phyloP scores from a whole-genome alignment of 1,139 yeast genomes.

The Schwanniomyces etchellsii region DNA sequence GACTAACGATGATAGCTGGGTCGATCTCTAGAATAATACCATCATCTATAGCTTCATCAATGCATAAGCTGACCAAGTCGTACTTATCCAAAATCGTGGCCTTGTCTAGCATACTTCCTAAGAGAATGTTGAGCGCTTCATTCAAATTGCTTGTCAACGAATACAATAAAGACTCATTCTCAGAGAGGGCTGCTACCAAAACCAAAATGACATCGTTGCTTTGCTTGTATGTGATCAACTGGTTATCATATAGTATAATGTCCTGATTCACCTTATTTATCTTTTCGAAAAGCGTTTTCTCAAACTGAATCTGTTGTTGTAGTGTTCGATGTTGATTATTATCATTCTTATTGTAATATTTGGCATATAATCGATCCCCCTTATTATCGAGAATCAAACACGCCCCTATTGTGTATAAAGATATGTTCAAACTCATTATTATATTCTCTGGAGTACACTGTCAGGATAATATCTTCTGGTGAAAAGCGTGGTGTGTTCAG shows the following conservation, averaged over 20 bases:
- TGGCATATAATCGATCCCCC: conserved; percentile 77
- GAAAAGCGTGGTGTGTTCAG: conserved; percentile 6
- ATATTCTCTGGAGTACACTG: neutral
- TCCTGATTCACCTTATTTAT: conserved; percentile 79
- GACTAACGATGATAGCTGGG: conserved; percentile 75
- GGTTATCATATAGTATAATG: conserved; percentile 72
- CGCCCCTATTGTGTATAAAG: conserved; percentile 76
- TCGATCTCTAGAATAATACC: conserved; percentile 91
- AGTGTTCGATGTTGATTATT: conserved; percentile 29
- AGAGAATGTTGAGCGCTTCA: conserved; percentile 74
- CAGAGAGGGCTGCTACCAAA: conserved; percentile 68
- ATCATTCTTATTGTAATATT: conserved; percentile 59
- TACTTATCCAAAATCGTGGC: conserved; percentile 74
- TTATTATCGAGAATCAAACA: conserved; percentile 74
- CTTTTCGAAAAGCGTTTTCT: conserved; percentile 63
- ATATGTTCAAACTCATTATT: conserved; percentile 51
- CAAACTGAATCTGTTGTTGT: conserved; percentile 73
- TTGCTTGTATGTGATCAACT: conserved; percentile 79
- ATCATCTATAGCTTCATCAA: conserved; percentile 90
- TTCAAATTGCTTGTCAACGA: conserved; percentile 72
- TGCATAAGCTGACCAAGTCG: conserved; percentile 78
- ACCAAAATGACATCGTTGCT: conserved; percentile 70
- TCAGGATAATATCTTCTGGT: neutral
- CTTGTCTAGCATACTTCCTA: conserved; percentile 74
- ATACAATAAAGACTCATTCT: conserved; percentile 80